Percentiles rank a stretch among this genome's conserved stretches.
Conservation (phyloP, 2,329 filamentous ascomycete genomes). For the Colletotrichum melonis region DNA sequence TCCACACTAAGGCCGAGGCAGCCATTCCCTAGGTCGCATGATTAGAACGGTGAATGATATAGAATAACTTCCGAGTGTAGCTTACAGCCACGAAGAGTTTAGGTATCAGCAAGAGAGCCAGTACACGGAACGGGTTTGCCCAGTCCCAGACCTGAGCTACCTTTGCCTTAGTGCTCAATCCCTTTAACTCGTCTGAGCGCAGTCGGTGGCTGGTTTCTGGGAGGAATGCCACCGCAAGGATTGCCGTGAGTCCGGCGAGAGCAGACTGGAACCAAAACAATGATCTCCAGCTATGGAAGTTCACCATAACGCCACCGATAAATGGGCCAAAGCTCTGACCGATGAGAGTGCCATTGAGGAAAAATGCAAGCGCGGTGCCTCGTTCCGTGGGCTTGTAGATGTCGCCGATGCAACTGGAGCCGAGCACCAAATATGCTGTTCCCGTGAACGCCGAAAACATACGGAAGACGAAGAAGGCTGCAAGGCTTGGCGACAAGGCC, state of each 20-base stretch:
- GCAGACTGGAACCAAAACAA: constrained; percentile 79
- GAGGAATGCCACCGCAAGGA: constrained; percentile 69
- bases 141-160: constrained; percentile 48
- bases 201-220: constrained; percentile 76
- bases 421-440: constrained; percentile 75
- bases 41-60: neutral
- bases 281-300: constrained; percentile 73
- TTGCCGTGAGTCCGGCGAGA: constrained; percentile 65
- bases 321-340: constrained; percentile 73
- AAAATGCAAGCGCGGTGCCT: constrained; percentile 75
- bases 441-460: constrained; percentile 78
- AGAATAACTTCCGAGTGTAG: constrained; percentile 37
- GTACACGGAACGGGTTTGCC: constrained; percentile 74
- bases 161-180: constrained; percentile 59
- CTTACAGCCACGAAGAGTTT: constrained; percentile 71
- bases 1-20: constrained; percentile 70
- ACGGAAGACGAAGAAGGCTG: constrained; percentile 75
- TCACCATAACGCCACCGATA: constrained; percentile 78
- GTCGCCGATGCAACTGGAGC: constrained; percentile 70
- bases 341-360: constrained; percentile 73
- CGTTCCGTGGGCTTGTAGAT: constrained; percentile 70
- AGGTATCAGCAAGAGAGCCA: constrained; percentile 73
- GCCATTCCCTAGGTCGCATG: constrained; percentile 3
- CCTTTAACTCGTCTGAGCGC: constrained; percentile 70
- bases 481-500: constrained; percentile 73